Evolutionary conservation across 2,329 filamentous ascomycete genomes (phyloP), one percentile per base, ranked within the genome.

Genomic region (Cladophialophora psammophila): DNA sequence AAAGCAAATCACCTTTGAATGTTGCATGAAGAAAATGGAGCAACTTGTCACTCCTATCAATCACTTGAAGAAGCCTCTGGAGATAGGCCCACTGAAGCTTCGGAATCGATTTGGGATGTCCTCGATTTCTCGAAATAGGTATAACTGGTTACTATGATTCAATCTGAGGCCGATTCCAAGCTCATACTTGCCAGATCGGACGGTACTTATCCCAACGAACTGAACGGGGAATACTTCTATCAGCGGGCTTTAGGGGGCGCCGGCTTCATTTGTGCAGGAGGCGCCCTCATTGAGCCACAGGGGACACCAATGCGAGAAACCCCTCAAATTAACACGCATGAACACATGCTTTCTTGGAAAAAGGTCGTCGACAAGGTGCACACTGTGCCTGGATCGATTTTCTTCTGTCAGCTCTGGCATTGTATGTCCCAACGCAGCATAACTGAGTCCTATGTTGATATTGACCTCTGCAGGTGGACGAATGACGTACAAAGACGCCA

Each of bases 91-190:
- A 3, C 20, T 48, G 35, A 50, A 42, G 10, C 57, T 60, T 31
- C 57, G 57, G 15, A 60, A 60, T 13, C 40, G 57, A 10, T 60
- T 60, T 48, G 38, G 20, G 1, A 60, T 60, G 57, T 60, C 57
- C 18, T 60, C 57, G 40, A 48, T 60, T n/a, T 60, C 57, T 60
- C 57, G 57, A 12, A 60, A 60, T 48, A 38, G 57, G 57, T 60
- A 18, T 34, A 38, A 3, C 52, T 5, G 1, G 18, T 12, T n/a
- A n/a, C n/a, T 32, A 9, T n/a, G 10, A 32, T 12, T 32, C 18
- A 3, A 5, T 52, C 48, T 20, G n/a, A n/a, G 18, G 18, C 15
- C 48, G 9, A 52, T 9, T 13, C 18, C 13, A 20, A 12, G 8
- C 40, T 45, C 15, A 45, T 9, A 20, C 10, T 6, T 9, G 5